phyloP scores from a whole-genome alignment of 257 asterid genomes.

The Avicennia marina region DNA sequence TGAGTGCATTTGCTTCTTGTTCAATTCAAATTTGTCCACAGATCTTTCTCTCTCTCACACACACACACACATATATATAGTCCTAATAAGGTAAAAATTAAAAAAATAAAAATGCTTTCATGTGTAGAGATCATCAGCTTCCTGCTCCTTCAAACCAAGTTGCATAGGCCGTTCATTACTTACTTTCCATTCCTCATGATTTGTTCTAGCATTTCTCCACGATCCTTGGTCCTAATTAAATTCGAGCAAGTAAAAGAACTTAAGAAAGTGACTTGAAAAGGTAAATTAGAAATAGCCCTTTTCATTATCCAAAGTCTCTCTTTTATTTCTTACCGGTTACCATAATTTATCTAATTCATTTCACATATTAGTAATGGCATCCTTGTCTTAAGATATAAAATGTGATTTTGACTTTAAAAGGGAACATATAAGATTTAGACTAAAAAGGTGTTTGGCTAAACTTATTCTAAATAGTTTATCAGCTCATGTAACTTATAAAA shows the following conservation, averaged over 20 bases:
- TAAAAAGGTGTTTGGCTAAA: no score
- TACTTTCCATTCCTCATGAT: conserved; percentile 25
- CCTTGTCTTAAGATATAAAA: no score
- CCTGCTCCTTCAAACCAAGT: conserved; percentile 19
- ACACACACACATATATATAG: conserved; percentile 23
- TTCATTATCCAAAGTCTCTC: no score
- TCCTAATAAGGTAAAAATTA: conserved; percentile 28
- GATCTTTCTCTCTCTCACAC: no score
- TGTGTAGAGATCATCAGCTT: no score
- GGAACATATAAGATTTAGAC: no score
- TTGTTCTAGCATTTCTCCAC: conserved; percentile 87
- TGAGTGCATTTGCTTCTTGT: conserved; percentile 48
- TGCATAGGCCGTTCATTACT: conserved; percentile 11
- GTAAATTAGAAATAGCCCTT: not conserved
- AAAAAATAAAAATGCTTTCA: conserved; percentile 7
- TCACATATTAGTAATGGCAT: no score
- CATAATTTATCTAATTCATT: no score
- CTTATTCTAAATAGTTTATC: no score
- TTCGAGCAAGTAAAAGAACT: not conserved
- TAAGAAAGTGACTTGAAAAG: not conserved
- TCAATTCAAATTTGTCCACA: conserved; percentile 44
- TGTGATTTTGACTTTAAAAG: no score
- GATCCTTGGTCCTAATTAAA: conserved; percentile 79
- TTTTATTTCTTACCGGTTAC: no score
- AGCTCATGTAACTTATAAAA: no score